Percentiles rank a stretch among this genome's conserved stretches.
These are phyloP conservation scores for Scheffersomyces parashehatae DNA, from an alignment of 1,139 yeast species.

Conservation along the genomic window DNA sequence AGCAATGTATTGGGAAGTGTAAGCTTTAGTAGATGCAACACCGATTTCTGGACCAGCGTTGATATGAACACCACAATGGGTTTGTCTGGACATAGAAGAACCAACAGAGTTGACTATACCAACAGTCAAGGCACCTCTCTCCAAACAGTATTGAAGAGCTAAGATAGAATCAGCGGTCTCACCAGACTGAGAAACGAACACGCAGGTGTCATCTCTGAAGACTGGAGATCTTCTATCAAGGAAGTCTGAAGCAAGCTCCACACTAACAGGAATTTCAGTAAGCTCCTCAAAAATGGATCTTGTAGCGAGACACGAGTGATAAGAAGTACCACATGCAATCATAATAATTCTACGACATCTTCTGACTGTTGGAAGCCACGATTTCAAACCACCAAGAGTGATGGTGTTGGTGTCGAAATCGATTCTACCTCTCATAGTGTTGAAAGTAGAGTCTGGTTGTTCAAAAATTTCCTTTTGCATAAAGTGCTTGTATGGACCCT, in stretches of 20 bases:
- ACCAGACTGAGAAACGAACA: conserved; percentile 98
- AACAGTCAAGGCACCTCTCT: conserved; percentile 95
- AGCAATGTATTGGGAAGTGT: conserved; percentile 97
- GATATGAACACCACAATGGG: conserved; percentile 99
- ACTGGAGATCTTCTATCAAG: conserved; percentile 94
- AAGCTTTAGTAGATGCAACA: conserved; percentile 99
- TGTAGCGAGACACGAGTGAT: conserved; percentile 96
- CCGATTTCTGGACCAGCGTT: conserved; percentile 99
- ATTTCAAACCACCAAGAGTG: conserved; percentile 86
- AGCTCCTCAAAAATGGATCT: conserved; percentile 95
- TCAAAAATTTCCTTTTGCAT: conserved; percentile 99
- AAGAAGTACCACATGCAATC: conserved; percentile 99
- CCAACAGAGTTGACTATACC: conserved; percentile 96
- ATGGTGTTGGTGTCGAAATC: conserved; percentile 81
- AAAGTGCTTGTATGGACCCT: conserved; percentile 93
- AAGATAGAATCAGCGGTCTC: conserved; percentile 99
- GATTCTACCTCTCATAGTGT: conserved; percentile 99
- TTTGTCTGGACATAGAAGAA: conserved; percentile 90
- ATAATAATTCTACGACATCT: conserved; percentile 93
- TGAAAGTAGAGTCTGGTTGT: conserved; percentile 97
- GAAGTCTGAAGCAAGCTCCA: conserved; percentile 97
- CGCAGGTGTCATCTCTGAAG: conserved; percentile 96
- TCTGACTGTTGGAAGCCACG: conserved; percentile 84
- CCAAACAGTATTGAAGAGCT: conserved; percentile 93
- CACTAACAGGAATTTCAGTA: conserved; percentile 93